These are phyloP conservation scores for Cyclotella choctawhatcheeana DNA, from an alignment of 108 stramenopile species.

Conservation along the genomic window DNA sequence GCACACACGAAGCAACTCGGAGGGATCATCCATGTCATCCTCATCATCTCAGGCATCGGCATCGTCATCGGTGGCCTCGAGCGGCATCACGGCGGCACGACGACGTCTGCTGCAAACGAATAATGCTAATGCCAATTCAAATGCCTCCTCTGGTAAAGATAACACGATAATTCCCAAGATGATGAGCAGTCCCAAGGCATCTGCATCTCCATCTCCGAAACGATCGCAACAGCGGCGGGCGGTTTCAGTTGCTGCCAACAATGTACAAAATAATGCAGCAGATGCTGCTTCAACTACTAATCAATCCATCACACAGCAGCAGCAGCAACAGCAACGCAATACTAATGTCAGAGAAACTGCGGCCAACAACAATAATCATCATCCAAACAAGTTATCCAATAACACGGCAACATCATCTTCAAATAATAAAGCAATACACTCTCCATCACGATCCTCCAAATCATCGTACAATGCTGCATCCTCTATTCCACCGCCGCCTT, in stretches of 20 bases:
- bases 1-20: not conserved
- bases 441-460: not conserved
- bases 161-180: not conserved
- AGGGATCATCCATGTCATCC: conserved; percentile 9
- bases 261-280: not conserved
- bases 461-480: too few relatives aligned
- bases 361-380: not conserved
- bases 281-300: too few relatives aligned
- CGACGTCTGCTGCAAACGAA: conserved; percentile 7
- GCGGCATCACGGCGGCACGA: conserved; percentile 14
- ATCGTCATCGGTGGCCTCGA: conserved; percentile 8
- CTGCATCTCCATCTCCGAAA: too few relatives aligned
- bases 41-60: not conserved
- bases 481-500: conserved; percentile 16
- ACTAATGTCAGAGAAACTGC: not conserved
- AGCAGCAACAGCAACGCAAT: not conserved
- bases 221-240: conserved; percentile 13
- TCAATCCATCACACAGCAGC: not conserved
- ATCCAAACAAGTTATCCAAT: too few relatives aligned
- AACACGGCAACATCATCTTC: not conserved
- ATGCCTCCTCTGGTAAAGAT: not conserved
- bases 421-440: not conserved
- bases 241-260: not conserved
- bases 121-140: too few relatives aligned
- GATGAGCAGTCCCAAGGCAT: not conserved